Base-by-base conservation (phyloP, 2,329 filamentous ascomycete genomes). In the Fusarium domesticum region DNA sequence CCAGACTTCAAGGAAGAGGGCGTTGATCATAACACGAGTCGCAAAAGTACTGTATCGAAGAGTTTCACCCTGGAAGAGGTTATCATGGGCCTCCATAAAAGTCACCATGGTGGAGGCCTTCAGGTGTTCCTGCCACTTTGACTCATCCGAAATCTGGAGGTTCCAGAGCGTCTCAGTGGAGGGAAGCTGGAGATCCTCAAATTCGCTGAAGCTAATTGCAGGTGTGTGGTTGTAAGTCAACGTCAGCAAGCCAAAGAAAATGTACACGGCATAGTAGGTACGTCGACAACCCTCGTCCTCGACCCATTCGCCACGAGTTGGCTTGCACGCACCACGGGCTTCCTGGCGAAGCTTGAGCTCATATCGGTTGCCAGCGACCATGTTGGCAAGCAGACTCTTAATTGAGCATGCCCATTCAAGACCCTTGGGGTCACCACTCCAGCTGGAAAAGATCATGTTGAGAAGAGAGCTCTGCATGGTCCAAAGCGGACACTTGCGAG, bases 361-460 rank as follows among this genome's bases (percentile, higher is more conserved):
- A 66, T 97, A 97, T 39, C 90, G 84, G 65, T 96, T 97, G 47
- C 93, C 93, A 46, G 92, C 89, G 45, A 98, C 93, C 92, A 98
- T 97, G 70, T 97, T 97, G 56, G 92, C 92, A 38, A 98, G 81
- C 31, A 97, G 77, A 74, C 90, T 95, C 80, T 97, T 97, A 71
- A 98, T 97, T 2, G 93, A 97, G 69, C 92, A 97, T 28, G 93
- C 91, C 93, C 93, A 98, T 68, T 98, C 93, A 3, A 98, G 78
- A 30, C 93, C 93, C 70, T 96, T 97, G 28, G 93, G 87, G 63
- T 97, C 93, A 60, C 93, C 93, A 66, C 93, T 97, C 93, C 93
- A 98, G 75, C 91, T 97, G 43, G 93, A 90, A 66, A 98, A 97
- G 55, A 96, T 85, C 93, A 97, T 97, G 75, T 98, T 98, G 46